Conservation (phyloP, 495 filamentous ascomycete genomes). For the Parmelia sp. region DNA sequence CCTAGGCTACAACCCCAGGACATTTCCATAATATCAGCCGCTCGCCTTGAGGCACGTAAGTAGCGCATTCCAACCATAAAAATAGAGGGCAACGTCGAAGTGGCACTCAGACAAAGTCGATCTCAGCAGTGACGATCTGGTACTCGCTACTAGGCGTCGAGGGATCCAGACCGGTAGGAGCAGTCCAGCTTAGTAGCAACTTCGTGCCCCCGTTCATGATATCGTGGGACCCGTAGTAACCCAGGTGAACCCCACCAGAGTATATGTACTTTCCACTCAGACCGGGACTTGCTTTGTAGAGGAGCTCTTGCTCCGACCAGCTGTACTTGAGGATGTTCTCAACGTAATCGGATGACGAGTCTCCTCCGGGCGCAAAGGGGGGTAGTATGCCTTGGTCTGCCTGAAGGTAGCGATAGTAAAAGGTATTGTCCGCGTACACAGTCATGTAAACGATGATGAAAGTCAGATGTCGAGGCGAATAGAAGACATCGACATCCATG, state of each 20-base stretch:
- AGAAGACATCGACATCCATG: conserved; percentile 34
- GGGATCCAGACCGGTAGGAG: conserved; percentile 30
- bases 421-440: conserved; percentile 32
- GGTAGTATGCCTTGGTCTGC: conserved; percentile 29
- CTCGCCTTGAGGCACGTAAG: neutral
- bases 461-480: conserved; percentile 32
- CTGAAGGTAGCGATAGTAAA: conserved; percentile 34
- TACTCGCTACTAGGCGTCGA: conserved; percentile 28
- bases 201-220: conserved; percentile 32
- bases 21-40: conserved; percentile 21
- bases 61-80: neutral
- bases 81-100: neutral
- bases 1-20: conserved; percentile 19
- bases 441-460: conserved; percentile 34
- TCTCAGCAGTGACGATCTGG: conserved; percentile 30
- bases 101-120: conserved; percentile 22
- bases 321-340: conserved; percentile 29
- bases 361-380: conserved; percentile 23
- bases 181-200: conserved; percentile 33
- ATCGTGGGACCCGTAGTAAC: conserved; percentile 32
- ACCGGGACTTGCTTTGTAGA: conserved; percentile 27
- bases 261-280: conserved; percentile 30
- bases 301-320: conserved; percentile 29
- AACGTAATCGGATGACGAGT: conserved; percentile 25
- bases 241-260: conserved; percentile 28